A percentile compares a stretch with the other conserved stretches of the same genome.
Evolutionary conservation across 176 grass and related monocot genomes (phyloP).

Genomic region (Cenchrus purpureus): DNA sequence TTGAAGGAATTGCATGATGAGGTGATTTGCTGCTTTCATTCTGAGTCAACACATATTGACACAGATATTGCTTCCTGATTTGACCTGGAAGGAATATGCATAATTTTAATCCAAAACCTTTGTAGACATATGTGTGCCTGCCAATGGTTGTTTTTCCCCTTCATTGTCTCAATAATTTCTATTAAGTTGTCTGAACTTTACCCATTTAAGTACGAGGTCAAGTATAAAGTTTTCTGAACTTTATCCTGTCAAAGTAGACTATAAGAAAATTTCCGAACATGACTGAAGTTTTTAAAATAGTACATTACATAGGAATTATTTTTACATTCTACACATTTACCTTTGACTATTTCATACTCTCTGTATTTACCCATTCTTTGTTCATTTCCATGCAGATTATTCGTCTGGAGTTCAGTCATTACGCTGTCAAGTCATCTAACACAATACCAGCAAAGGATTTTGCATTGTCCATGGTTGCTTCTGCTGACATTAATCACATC

Average conservation of each 20-base stretch:
- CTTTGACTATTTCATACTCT: neutral
- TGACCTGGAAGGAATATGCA: conserved; percentile 3
- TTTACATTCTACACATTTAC: neutral
- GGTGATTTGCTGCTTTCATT: conserved; percentile 49
- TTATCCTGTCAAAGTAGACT: neutral
- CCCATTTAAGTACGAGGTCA: neutral
- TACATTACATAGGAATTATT: neutral
- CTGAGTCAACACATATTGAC: conserved; percentile 27
- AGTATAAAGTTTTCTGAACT: conserved; percentile 13
- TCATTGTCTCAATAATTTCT: neutral
- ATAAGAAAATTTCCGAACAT: neutral
- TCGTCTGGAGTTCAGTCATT: conserved; percentile 86
- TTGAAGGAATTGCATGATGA: conserved; percentile 81
- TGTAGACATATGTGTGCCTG: neutral
- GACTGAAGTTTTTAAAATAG: conserved; percentile 9
- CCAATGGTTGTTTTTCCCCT: neutral
- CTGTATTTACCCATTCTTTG: conserved; percentile 27
- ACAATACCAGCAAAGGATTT: conserved; percentile 88
- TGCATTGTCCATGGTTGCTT: conserved; percentile 92
- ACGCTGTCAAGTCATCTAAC: conserved; percentile 77
- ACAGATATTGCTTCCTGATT: neutral
- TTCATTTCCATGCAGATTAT: conserved; percentile 65
- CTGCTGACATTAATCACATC: conserved; percentile 84
- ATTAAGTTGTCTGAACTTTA: conserved; percentile 10
- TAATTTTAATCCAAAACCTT: conserved; percentile 8